Evolutionary conservation across 2,329 filamentous ascomycete genomes (phyloP).

Genomic region (Pseudogymnoascus sp.): DNA sequence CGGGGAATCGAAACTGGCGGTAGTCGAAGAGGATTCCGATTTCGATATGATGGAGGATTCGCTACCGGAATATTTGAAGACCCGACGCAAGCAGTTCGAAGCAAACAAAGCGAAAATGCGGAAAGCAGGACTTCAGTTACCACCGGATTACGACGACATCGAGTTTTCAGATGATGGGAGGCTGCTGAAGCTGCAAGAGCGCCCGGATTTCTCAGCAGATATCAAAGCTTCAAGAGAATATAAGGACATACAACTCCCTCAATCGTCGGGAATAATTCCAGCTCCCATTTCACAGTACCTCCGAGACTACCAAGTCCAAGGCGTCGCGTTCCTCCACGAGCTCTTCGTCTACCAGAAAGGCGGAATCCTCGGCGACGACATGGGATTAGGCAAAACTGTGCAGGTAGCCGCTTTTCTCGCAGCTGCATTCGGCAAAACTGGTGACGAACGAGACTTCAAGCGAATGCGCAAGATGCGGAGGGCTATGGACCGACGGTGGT

Average conservation of each 20-base stretch:
- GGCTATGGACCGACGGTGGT: conserved; percentile 54
- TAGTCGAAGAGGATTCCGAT: conserved; percentile 23
- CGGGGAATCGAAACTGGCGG: conserved; percentile 20
- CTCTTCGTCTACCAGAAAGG: conserved; percentile 88
- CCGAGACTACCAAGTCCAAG: conserved; percentile 83
- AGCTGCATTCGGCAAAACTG: conserved; percentile 89
- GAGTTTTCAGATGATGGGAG: conserved; percentile 66
- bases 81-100: conserved; percentile 65
- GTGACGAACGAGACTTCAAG: conserved; percentile 76
- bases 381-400: conserved; percentile 95
- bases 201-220: conserved; percentile 57
- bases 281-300: conserved; percentile 86
- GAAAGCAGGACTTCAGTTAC: conserved; percentile 64
- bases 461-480: conserved; percentile 80
- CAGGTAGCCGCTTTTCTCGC: conserved; percentile 91
- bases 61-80: conserved; percentile 65
- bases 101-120: conserved; percentile 47
- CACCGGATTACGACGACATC: conserved; percentile 69
- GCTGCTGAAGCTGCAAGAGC: conserved; percentile 56
- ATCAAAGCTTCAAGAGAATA: conserved; percentile 63
- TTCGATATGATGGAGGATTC: conserved; percentile 25
- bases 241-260: conserved; percentile 65
- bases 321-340: conserved; percentile 77
- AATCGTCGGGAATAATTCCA: conserved; percentile 75
- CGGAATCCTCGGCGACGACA: conserved; percentile 84